phyloP scores from a whole-genome alignment of 169 alveolate species.

The Cryptosporidium andersoni region DNA sequence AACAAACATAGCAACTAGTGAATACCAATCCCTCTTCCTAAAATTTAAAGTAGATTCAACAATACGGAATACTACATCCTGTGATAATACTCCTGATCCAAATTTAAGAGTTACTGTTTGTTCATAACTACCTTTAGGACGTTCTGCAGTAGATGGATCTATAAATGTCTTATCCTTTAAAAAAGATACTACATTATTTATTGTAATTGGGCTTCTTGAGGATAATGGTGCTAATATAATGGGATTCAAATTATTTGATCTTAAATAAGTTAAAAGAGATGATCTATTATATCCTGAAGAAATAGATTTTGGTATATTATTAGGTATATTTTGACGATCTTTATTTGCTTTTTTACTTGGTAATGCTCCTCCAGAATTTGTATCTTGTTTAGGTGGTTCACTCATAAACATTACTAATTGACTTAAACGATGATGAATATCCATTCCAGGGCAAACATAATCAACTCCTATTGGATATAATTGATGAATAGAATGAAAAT shows the following conservation, averaged over 20 bases:
- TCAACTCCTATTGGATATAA: slow-evolving; percentile 57
- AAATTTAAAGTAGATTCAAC: slow-evolving; percentile 55
- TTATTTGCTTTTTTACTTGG: not conserved
- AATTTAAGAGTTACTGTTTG: slow-evolving; percentile 42
- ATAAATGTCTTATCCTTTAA: slow-evolving; percentile 43
- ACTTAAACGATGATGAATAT: slow-evolving; percentile 39
- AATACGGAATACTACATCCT: slow-evolving; percentile 51
- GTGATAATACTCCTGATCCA: slow-evolving; percentile 59
- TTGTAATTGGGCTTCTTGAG: slow-evolving; percentile 61
- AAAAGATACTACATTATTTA: slow-evolving; percentile 39
- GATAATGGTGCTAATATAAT: slow-evolving; percentile 62
- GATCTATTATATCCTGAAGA: slow-evolving; percentile 18
- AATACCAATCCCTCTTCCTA: slow-evolving; percentile 71
- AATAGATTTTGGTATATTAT: slow-evolving; percentile 9
- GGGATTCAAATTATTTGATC: slow-evolving; percentile 54
- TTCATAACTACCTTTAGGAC: slow-evolving; percentile 11
- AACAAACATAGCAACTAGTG: slow-evolving; percentile 58
- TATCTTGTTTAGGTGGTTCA: slow-evolving; percentile 45
- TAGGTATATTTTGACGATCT: slow-evolving; percentile 1
- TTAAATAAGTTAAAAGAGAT: slow-evolving; percentile 47
- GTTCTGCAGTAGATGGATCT: slow-evolving; percentile 25
- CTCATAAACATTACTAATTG: slow-evolving; percentile 41
- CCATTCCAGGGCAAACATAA: slow-evolving; percentile 61
- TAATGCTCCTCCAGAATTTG: not conserved
- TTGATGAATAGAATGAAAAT: slow-evolving; percentile 39